Conservation (phyloP, 805 yeast genomes). For the Yueomyces sinensis region DNA sequence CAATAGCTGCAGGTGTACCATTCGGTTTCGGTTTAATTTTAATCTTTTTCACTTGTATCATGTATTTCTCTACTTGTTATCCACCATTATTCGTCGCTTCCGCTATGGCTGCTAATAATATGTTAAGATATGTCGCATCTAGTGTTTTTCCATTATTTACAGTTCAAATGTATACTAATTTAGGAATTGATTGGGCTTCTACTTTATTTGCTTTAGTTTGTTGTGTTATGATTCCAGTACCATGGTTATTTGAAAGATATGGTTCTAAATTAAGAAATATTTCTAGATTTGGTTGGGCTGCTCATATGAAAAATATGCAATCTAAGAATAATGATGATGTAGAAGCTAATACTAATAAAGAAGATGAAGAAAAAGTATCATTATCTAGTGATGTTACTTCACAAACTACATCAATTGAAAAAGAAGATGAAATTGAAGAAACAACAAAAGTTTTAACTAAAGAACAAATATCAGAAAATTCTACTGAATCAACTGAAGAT, state of each 20-base stretch:
- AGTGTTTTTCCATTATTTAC: slow-evolving; percentile 81
- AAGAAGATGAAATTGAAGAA: neutral
- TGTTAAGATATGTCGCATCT: slow-evolving; percentile 61
- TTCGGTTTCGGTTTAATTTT: slow-evolving; percentile 64
- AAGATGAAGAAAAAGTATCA: neutral
- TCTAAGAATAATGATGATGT: too few species aligned
- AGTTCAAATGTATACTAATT: slow-evolving; percentile 63
- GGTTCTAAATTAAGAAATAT: slow-evolving; percentile 44
- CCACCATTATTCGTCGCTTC: slow-evolving; percentile 72
- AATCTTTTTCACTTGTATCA: slow-evolving; percentile 56
- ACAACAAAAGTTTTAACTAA: too few species aligned
- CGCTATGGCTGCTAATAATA: slow-evolving; percentile 81
- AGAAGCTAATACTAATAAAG: neutral
- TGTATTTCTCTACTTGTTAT: slow-evolving; percentile 56
- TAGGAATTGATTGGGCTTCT: slow-evolving; percentile 75
- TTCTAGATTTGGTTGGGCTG: slow-evolving; percentile 46
- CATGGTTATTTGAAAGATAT: slow-evolving; percentile 50
- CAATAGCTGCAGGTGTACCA: slow-evolving; percentile 64
- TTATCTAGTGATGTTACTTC: neutral
- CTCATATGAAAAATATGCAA: too few species aligned
- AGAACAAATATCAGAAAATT: too few species aligned
- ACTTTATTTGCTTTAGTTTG: slow-evolving; percentile 52
- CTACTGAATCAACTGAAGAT: too few species aligned
- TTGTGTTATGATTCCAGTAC: slow-evolving; percentile 59
- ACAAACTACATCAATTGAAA: neutral